Conservation (phyloP, 2,329 filamentous ascomycete species). For the Drechslerella dactyloides region DNA sequence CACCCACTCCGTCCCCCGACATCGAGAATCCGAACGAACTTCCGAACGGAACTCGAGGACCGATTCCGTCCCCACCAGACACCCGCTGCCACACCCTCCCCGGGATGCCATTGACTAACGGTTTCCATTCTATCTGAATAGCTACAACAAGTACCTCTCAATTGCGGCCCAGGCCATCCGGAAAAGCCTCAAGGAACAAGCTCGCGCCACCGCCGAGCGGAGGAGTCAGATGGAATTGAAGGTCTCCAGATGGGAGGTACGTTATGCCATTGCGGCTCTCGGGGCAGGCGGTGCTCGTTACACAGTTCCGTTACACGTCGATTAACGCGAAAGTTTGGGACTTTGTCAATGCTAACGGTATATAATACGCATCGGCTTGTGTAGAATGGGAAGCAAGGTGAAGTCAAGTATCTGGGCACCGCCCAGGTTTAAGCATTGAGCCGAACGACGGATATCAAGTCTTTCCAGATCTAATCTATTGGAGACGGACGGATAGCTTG, state of each 20-base stretch:
- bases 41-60: conserved; percentile 18
- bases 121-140: conserved; percentile 59
- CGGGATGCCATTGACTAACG: conserved; percentile 32
- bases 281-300: neutral
- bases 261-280: conserved; percentile 58
- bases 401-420: conserved; percentile 71
- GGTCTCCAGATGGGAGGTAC: conserved; percentile 95
- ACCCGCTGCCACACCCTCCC: neutral
- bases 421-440: conserved; percentile 6
- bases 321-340: conserved; percentile 26
- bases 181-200: conserved; percentile 94
- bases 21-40: neutral
- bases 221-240: conserved; percentile 86
- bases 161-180: conserved; percentile 93
- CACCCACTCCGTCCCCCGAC: neutral
- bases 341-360: neutral
- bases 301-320: conserved; percentile 27
- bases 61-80: neutral
- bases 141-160: conserved; percentile 99
- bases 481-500: too few species aligned
- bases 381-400: conserved; percentile 96
- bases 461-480: neutral
- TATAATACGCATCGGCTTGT: conserved; percentile 46
- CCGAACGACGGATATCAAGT: neutral
- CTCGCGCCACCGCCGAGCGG: conserved; percentile 84